These are phyloP conservation scores for Ceratocystis variospora DNA, from an alignment of 2,329 filamentous ascomycete genomes.

Conservation along the genomic window DNA sequence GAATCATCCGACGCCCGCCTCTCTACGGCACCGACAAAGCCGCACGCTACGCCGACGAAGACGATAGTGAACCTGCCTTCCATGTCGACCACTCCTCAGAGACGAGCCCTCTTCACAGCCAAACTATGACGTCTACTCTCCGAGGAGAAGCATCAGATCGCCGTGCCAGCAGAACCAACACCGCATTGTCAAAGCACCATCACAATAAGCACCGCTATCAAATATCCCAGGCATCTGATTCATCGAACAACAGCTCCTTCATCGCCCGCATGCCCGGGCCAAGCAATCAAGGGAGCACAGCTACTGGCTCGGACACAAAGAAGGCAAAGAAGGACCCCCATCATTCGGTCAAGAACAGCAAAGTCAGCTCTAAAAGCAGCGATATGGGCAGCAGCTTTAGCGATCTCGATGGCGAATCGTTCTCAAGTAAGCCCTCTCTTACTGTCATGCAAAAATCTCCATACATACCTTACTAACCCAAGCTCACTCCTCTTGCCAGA, in stretches of 20 bases:
- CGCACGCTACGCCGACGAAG: conserved; percentile 36
- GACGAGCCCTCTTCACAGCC: conserved; percentile 11
- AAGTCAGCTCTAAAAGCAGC: conserved; percentile 46
- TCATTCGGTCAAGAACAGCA: conserved; percentile 38
- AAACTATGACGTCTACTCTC: conserved; percentile 37
- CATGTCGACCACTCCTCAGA: conserved; percentile 30
- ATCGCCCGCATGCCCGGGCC: conserved; percentile 27
- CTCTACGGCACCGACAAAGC: conserved; percentile 23
- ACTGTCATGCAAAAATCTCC: background rate
- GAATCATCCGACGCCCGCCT: conserved; percentile 48
- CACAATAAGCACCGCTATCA: conserved; percentile 27
- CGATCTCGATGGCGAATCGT: conserved; percentile 56
- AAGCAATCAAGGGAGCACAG: conserved; percentile 25
- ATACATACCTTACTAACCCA: conserved; percentile 5
- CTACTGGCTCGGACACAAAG: conserved; percentile 43
- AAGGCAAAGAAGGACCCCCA: conserved; percentile 45
- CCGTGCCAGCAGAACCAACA: conserved; percentile 6
- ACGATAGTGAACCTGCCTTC: conserved; percentile 44
- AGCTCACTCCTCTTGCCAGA: conserved; percentile 33
- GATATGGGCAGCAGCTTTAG: conserved; percentile 80
- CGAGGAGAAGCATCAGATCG: conserved; percentile 31
- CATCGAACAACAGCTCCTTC: conserved; percentile 43
- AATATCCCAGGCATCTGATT: conserved; percentile 47
- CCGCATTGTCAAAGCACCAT: background rate
- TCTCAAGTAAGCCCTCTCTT: conserved; percentile 5